Base-by-base conservation (phyloP, 441 rosid species). In the Croton setiger region DNA sequence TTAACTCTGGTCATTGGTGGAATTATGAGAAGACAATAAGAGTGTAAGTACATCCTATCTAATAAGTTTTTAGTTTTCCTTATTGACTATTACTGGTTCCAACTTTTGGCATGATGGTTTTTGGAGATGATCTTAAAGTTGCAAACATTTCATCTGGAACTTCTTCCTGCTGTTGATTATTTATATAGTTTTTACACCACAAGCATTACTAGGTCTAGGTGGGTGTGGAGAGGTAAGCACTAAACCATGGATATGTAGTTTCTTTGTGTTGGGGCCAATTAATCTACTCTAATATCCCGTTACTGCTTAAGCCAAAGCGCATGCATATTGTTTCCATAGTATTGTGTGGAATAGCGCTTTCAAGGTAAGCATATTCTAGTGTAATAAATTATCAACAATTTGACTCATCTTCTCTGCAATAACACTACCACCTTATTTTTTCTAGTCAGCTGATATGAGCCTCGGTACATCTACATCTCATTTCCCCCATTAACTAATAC, bases 1-100 rank as follows among this genome's bases (percentile, higher is more conserved):
- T 93, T 58, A 90, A 93, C 76, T 75, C 92, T 0, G 98, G 96
- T 18, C 97, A 90, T 75, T 91, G 98, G 97, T 91, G 96, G 98
- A 85, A 80, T 74, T 52, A 79, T 43, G 87, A 79, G 75, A 91
- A 93, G 81, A 91, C 97, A 35, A 64, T 79, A 18, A 83, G 84
- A 68, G 70, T 45, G 99, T 95, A 78, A 79, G 69, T 63, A 68
- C 53, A 44, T 56, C 72, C 64, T 51, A 60, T 60, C 48, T 47
- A 2, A 23, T 45, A 54, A 39, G 39, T 43, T 62, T 27, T 27
- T 27, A 2, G 1, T 27, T 27, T 27, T 60, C 33, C 39, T 43
- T 7, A 31, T n/a, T 13, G 44, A 5, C 8, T 62, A 31, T 17
- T 13, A 36, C 18, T 36, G 10, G 10, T 12, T 17, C 21, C 57